Evolutionary conservation across 148 eudicot genomes (phyloP).

Genomic region (Rheum nobile): DNA sequence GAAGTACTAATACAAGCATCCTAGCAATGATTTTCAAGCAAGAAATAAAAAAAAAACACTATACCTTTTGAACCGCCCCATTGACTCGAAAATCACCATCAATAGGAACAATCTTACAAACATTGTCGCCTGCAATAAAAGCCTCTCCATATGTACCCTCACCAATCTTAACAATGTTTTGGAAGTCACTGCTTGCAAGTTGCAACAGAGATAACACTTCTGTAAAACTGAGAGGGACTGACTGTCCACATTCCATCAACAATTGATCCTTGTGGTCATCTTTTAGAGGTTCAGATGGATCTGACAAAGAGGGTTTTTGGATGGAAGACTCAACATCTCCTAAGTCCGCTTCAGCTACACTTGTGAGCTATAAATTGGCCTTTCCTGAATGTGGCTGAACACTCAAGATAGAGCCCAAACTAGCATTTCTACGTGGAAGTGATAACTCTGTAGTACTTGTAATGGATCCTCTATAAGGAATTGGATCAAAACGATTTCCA

Average conservation of each 20-base stretch:
- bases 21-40: not conserved
- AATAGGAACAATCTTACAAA: conserved; percentile 89
- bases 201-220: conserved; percentile 34
- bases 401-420: conserved; percentile 18
- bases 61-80: conserved; percentile 94
- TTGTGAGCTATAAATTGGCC: conserved; percentile 10
- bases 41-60: not conserved
- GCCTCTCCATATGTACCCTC: conserved; percentile 99
- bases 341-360: conserved; percentile 26
- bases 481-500: conserved; percentile 23
- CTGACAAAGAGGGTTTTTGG: conserved; percentile 53
- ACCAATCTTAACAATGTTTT: conserved; percentile 65
- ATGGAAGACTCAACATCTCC: conserved; percentile 53
- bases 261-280: conserved; percentile 39
- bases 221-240: conserved; percentile 42
- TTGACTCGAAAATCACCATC: conserved; percentile 79
- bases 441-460: conserved; percentile 21
- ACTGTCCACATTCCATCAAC: conserved; percentile 63
- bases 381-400: conserved; percentile 17
- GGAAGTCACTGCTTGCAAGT: conserved; percentile 47
- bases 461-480: conserved; percentile 15
- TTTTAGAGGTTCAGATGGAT: conserved; percentile 31
- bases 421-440: conserved; percentile 13
- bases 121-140: conserved; percentile 61
- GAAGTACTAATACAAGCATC: not conserved